Evolutionary conservation across 73 alveolate species (phyloP).

Genomic region (Paramecium sexaurelia): DNA sequence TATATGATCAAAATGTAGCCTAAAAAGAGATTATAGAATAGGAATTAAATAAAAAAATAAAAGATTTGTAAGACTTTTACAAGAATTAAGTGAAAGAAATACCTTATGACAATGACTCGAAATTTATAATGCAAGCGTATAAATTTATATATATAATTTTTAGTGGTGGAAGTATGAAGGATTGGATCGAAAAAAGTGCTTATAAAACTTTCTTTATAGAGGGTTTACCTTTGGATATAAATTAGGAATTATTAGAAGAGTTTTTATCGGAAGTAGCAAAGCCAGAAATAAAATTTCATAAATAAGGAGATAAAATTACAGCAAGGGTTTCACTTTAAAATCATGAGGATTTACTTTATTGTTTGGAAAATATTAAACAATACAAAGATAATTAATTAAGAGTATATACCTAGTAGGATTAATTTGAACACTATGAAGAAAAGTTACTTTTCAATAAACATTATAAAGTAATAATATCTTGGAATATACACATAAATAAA

Average conservation of each 20-base stretch:
- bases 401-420: background rate
- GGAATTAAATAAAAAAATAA: background rate
- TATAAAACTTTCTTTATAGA: conserved; percentile 40
- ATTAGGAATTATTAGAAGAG: background rate
- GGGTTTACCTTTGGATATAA: conserved; percentile 21
- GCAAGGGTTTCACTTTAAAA: background rate
- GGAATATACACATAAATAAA: conserved; percentile 17
- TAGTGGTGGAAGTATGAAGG: conserved; percentile 55
- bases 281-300: background rate
- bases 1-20: background rate
- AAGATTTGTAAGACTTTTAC: background rate
- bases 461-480: background rate
- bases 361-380: conserved; percentile 38
- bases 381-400: background rate
- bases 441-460: background rate
- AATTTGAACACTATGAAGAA: conserved; percentile 29
- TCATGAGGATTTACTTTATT: conserved; percentile 27
- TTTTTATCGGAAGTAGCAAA: background rate
- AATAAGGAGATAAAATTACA: background rate
- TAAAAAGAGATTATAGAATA: background rate
- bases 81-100: background rate
- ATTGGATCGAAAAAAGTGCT: conserved; percentile 53
- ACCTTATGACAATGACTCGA: conserved; percentile 32
- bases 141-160: background rate
- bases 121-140: conserved; percentile 57